Base-by-base conservation (phyloP, 2,329 filamentous ascomycete genomes). In the Pezicula radicicola region DNA sequence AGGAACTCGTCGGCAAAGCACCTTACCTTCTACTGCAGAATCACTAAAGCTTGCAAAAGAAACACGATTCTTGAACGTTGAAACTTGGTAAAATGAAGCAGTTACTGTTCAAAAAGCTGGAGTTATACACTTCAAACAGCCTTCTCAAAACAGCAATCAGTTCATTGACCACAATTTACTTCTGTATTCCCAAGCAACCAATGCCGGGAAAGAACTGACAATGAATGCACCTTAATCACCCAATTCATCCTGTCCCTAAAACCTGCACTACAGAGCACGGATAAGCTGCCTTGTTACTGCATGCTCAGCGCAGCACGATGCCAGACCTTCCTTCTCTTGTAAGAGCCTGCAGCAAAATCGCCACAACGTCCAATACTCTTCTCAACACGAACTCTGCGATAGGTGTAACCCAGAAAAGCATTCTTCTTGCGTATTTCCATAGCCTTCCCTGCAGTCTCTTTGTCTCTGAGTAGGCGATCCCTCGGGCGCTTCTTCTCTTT, bases 401-500 rank as follows among this genome's bases (percentile, higher is more conserved):
- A 97, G 2, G 88, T 90, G 67, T 99, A 99, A 1, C 93, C 93
- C 55, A 95, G 71, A 69, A 97, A 97, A 0, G 91, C 91, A 25
- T 82, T 88, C 66, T 80, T 81, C 70, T 93, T 96, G 53, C 94
- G 81, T 57, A 94, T 79, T 59, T 89, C 84, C 68, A 97, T 74
- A n/a, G 88, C 91, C 15, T 78, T 75, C 39, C 76, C 78, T 39
- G 83, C 86, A 6, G 87, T 79, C 8, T 75, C 71, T 25, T 77
- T 78, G 68, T 97, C 93, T 41, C 93, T 79, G 27, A 97, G 73
- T 52, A 97, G 71, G 62, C 88, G 87, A 68, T 99, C 94, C n/a
- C 92, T 79, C 0, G 93, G 84, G 55, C 92, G 74, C 68, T 89
- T 94, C 66, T 80, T 85, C 65, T 92, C 87, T 63, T 84, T 87